phyloP scores from a whole-genome alignment of 2,329 filamentous ascomycete species.

The Pyrenophora teres region DNA sequence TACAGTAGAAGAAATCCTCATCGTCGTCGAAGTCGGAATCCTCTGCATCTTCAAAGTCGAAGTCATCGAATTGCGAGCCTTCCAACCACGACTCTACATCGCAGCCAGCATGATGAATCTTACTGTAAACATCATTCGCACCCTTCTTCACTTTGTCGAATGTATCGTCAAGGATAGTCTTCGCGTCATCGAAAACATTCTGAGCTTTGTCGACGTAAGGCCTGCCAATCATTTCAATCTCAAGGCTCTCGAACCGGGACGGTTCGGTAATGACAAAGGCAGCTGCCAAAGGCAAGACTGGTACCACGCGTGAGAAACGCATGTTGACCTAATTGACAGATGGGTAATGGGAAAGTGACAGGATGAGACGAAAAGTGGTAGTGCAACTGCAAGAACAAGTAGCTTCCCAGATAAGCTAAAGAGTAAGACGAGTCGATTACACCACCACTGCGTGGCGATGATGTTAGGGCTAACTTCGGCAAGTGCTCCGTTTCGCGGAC shows the following conservation, averaged over 20 bases:
- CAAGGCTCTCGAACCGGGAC: conserved; percentile 50
- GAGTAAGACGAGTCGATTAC: conserved; percentile 37
- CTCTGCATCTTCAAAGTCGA: too few species aligned
- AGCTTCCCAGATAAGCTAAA: conserved; percentile 17
- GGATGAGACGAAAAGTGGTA: conserved; percentile 2
- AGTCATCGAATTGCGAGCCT: conserved; percentile 39
- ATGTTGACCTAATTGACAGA: conserved; percentile 42
- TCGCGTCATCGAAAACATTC: conserved; percentile 33
- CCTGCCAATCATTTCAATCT: conserved; percentile 34
- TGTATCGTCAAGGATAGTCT: conserved; percentile 52
- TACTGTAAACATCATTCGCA: conserved; percentile 46
- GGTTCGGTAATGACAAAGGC: conserved; percentile 61
- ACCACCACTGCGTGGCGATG: conserved; percentile 29
- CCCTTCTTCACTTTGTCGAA: conserved; percentile 49
- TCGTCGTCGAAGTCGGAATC: too few species aligned
- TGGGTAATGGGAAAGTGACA: conserved; percentile 5
- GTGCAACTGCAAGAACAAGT: conserved; percentile 13
- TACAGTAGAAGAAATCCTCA: too few species aligned
- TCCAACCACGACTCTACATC: conserved; percentile 56
- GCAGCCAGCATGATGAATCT: conserved; percentile 51
- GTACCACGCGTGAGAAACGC: conserved; percentile 56
- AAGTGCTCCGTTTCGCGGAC: conserved; percentile 11
- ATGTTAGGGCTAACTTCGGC: conserved; percentile 11
- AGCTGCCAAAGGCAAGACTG: conserved; percentile 55
- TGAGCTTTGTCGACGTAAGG: conserved; percentile 27